Conservation (phyloP, 2,329 filamentous ascomycete species). For the Fusarium pseudoanthophilum region DNA sequence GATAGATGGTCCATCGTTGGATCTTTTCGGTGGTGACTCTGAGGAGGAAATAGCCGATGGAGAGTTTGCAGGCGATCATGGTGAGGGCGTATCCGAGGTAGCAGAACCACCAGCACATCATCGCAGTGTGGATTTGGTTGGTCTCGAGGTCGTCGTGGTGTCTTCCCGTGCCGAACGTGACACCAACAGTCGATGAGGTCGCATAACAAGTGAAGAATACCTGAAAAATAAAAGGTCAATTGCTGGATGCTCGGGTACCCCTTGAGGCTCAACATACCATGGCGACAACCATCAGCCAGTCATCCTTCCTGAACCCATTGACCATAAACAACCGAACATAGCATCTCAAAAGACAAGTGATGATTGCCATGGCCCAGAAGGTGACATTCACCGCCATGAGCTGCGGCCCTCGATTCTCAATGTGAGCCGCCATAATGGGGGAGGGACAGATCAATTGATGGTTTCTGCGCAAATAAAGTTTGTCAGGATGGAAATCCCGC, state of each 20-base stretch:
- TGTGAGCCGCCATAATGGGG: conserved; percentile 18
- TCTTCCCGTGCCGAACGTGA: conserved; percentile 51
- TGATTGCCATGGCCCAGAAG: conserved; percentile 41
- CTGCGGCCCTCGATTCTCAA: conserved; percentile 46
- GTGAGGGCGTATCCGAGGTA: conserved; percentile 43
- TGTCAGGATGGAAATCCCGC: conserved; percentile 9
- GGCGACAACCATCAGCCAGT: conserved; percentile 51
- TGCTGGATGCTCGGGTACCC: background rate
- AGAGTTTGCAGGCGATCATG: conserved; percentile 48
- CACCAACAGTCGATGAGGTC: conserved; percentile 38
- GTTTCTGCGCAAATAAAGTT: conserved; percentile 1
- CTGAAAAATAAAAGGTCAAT: conserved; percentile 37
- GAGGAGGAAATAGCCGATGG: conserved; percentile 50
- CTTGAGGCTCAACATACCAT: conserved; percentile 34
- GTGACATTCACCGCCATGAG: conserved; percentile 48
- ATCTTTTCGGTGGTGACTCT: conserved; percentile 43
- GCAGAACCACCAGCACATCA: conserved; percentile 48
- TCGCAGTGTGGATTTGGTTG: conserved; percentile 41
- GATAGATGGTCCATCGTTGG: conserved; percentile 43
- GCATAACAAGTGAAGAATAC: conserved; percentile 35
- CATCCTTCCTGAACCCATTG: conserved; percentile 50
- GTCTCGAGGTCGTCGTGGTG: conserved; percentile 45
- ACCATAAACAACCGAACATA: conserved; percentile 50
- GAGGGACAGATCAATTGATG: background rate
- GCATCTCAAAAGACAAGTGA: conserved; percentile 45